phyloP scores from a whole-genome alignment of 176 grass and related monocot species.

The Metroxylon sagu region DNA sequence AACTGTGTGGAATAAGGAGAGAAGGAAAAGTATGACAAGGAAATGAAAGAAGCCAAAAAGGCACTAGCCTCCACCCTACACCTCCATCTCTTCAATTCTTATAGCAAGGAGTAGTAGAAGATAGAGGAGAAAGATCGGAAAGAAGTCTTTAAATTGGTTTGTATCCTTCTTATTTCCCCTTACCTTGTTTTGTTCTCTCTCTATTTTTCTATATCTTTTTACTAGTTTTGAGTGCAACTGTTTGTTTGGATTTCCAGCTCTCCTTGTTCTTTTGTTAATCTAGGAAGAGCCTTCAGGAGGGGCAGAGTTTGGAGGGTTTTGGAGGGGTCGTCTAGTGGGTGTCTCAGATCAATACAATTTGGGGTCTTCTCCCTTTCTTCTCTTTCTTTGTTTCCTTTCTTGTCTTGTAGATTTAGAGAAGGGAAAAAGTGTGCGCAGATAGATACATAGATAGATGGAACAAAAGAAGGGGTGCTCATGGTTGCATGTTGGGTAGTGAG shows the following conservation, averaged over 20 bases:
- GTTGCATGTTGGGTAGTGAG: slow-evolving; percentile 37
- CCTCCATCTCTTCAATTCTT: slow-evolving; percentile 22
- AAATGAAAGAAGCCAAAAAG: slow-evolving; percentile 80
- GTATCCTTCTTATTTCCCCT: slow-evolving; percentile 63
- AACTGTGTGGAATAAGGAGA: slow-evolving; percentile 31
- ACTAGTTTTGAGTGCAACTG: slow-evolving; percentile 90
- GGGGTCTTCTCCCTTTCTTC: slow-evolving; percentile 26
- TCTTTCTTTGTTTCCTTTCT: slow-evolving; percentile 36
- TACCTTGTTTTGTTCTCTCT: neutral
- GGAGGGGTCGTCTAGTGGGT: slow-evolving; percentile 33
- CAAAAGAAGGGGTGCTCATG: slow-evolving; percentile 18
- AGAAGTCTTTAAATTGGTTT: slow-evolving; percentile 33
- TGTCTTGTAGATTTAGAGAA: slow-evolving; percentile 20
- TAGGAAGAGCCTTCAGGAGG: slow-evolving; percentile 42
- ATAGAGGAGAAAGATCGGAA: slow-evolving; percentile 24
- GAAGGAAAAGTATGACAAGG: slow-evolving; percentile 78
- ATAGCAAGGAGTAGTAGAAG: slow-evolving; percentile 18
- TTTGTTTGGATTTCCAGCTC: slow-evolving; percentile 87
- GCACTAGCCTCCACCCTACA: slow-evolving; percentile 41
- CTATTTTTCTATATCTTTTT: slow-evolving; percentile 30
- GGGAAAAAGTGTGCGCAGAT: slow-evolving; percentile 16
- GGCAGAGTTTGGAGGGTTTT: slow-evolving; percentile 57
- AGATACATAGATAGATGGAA: slow-evolving; percentile 24
- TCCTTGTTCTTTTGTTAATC: slow-evolving; percentile 75
- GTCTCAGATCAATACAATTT: slow-evolving; percentile 53